phyloP scores from a whole-genome alignment of 2,329 filamentous ascomycete species.

The Ophioceras dolichostomum region DNA sequence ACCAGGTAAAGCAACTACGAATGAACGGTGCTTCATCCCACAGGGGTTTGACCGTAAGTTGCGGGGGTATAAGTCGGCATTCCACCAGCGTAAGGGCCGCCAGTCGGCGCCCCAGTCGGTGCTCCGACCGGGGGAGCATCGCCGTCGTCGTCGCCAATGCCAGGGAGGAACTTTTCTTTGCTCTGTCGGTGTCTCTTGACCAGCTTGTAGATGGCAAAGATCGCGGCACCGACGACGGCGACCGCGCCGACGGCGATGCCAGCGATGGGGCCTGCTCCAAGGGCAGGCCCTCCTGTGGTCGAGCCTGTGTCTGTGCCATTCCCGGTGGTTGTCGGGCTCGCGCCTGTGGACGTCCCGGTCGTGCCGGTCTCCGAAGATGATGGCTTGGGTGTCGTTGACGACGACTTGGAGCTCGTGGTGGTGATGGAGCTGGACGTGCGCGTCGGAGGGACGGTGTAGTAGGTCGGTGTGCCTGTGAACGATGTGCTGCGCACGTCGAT shows the following conservation, averaged over 20 bases:
- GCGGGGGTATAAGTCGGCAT: no score
- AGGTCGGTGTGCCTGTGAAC: constrained; percentile 6
- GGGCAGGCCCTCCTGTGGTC: background rate
- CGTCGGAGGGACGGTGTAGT: constrained; percentile 2
- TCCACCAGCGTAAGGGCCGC: no score
- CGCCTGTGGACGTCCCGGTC: background rate
- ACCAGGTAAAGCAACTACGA: no score
- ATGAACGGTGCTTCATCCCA: no score
- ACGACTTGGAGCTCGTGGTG: background rate
- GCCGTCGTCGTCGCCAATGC: no score
- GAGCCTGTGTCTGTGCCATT: background rate
- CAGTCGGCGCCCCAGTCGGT: no score
- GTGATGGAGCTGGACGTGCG: background rate
- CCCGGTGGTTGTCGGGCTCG: background rate
- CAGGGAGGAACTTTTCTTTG: no score
- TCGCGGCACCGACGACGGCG: background rate
- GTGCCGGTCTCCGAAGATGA: background rate
- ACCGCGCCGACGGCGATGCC: background rate
- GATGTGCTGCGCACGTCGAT: constrained; percentile 6
- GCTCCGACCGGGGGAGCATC: no score
- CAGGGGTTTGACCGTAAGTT: no score
- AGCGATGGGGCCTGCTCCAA: background rate
- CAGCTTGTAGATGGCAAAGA: background rate
- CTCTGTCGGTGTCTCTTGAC: background rate
- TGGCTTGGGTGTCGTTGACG: background rate